Evolutionary conservation across 352 stramenopile genomes (phyloP), one percentile per base, ranked within the genome.

Genomic region (Globisporangium spinosum): DNA sequence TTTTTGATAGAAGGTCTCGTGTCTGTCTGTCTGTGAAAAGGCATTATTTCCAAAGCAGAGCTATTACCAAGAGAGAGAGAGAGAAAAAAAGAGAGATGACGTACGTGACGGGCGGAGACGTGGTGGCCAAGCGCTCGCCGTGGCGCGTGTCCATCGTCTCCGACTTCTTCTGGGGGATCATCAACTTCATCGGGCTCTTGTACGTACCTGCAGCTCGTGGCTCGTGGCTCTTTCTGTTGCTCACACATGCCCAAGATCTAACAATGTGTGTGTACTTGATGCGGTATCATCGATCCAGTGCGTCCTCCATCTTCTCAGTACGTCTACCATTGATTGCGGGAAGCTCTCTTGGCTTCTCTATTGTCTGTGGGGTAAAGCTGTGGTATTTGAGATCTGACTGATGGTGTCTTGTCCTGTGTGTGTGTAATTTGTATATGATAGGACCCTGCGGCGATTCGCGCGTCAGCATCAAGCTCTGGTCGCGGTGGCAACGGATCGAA

Each of bases 181-280:
- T 91, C 35, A 88, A 90, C 82, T 86, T 93, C 53, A 69, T 93
- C 0, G 83, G 85, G 32, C 76, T 93, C 62, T 91, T 93, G 85
- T 93, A 79, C 65, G 85, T 84, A 10, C n/a, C 27, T 0, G 9
- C 7, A 6, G 27, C 12, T 32, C 22, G 49, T 17, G 13, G 34
- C 13, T 15, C 3, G 38, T 49, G 40, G 17, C 43, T 60, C 54
- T 20, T 29, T 45, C 27, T 43, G 8, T 34, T 43, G 7, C 17
- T 6, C 27, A 32, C 27, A 5, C 35, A 17, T 43, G 35, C 10
- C 35, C 10, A 1, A 10, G 29, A 35, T 27, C 25, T 40, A 34
- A 54, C 35, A 15, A 23, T 47, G 22, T 5, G 2, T 62, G 45
- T 68, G 7, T n/a, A 1, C 5, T 13, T 56, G 22, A 34, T 63